Percentiles rank a stretch among this genome's conserved stretches.
These are phyloP conservation scores for Solidago caesia DNA, from an alignment of 129 eudicot genomes.

Conservation along the genomic window DNA sequence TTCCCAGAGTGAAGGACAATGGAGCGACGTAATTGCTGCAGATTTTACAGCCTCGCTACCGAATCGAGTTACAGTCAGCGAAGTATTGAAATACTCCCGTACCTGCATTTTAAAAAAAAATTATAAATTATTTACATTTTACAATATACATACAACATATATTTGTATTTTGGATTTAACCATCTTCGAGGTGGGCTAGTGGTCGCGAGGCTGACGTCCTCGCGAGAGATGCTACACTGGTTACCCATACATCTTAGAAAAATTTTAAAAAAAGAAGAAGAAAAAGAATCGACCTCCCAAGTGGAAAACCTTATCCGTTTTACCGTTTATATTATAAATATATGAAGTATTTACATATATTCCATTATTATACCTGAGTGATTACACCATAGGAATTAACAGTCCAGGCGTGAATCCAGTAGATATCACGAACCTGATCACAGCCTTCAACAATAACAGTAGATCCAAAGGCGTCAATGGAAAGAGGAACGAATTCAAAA, in stretches of 20 bases:
- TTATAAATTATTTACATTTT: background rate
- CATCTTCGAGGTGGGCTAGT: too few relatives aligned
- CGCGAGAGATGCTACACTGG: too few relatives aligned
- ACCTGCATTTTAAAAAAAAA: constrained; percentile 22
- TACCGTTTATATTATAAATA: background rate
- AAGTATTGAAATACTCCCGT: constrained; percentile 87
- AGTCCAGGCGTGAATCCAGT: constrained; percentile 99
- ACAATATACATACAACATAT: too few relatives aligned
- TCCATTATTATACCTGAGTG: constrained; percentile 43
- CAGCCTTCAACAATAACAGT: constrained; percentile 87
- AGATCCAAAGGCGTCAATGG: constrained; percentile 70
- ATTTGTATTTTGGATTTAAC: too few relatives aligned
- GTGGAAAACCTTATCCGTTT: too few relatives aligned
- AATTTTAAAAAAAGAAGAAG: too few relatives aligned
- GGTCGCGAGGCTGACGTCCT: too few relatives aligned
- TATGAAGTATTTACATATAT: background rate
- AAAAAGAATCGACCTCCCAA: too few relatives aligned
- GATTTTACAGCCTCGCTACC: constrained; percentile 27
- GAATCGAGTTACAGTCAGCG: constrained; percentile 67
- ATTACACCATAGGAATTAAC: constrained; percentile 73
- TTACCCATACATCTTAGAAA: too few relatives aligned
- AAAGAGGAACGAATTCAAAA: constrained; percentile 58
- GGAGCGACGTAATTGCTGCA: constrained; percentile 43
- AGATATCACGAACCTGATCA: constrained; percentile 56
- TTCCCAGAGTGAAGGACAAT: constrained; percentile 84